Evolutionary conservation across 257 asterid genomes (phyloP).

Genomic region (Lithospermum erythrorhizon): DNA sequence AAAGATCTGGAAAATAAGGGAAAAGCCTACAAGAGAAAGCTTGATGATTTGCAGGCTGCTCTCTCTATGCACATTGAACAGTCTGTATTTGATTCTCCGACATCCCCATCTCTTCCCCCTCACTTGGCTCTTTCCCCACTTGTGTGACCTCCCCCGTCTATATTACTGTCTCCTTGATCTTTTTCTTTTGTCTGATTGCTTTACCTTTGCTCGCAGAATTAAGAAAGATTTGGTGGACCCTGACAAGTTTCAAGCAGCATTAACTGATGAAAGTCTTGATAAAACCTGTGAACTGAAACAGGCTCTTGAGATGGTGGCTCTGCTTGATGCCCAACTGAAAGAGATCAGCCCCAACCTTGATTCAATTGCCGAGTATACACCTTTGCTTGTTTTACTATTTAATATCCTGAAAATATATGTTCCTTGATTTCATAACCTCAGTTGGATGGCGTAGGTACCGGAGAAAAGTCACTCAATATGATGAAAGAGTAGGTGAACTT

Average conservation of each 20-base stretch:
- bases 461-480: conserved; percentile 58
- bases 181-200: conserved; percentile 1
- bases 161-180: background rate
- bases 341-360: conserved; percentile 97
- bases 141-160: background rate
- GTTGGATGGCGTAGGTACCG: conserved; percentile 47
- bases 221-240: conserved; percentile 82
- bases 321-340: conserved; percentile 86
- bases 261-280: conserved; percentile 51
- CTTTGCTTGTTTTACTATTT: conserved; percentile 5
- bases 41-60: conserved; percentile 59
- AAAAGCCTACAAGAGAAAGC: conserved; percentile 69
- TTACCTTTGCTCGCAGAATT: conserved; percentile 39
- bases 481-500: conserved; percentile 82
- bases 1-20: conserved; percentile 67
- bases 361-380: conserved; percentile 78
- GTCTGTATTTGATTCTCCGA: conserved; percentile 31
- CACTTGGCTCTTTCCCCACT: background rate
- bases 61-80: conserved; percentile 80
- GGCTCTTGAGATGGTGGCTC: conserved; percentile 77
- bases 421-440: conserved; percentile 4
- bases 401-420: background rate
- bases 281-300: conserved; percentile 50
- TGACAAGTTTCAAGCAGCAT: conserved; percentile 62
- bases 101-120: background rate